Percentiles rank a stretch among this genome's conserved stretches.
Evolutionary conservation across 164 flowering plant genomes (phyloP).

Genomic region (Vitis amurensis): DNA sequence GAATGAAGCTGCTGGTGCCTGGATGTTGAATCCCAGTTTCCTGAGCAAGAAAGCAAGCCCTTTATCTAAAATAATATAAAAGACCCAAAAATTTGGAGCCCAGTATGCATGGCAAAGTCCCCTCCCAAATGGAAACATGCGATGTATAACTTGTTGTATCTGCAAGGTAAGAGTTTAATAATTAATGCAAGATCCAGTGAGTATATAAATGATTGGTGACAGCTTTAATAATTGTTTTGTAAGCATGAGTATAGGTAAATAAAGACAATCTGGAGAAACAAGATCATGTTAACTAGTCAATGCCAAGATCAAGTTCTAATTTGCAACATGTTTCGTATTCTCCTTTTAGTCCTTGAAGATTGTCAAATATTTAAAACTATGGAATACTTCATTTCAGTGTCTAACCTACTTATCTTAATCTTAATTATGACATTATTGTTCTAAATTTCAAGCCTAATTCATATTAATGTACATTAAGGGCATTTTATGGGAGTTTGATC

Average conservation of each 20-base stretch:
- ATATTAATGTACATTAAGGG: not conserved
- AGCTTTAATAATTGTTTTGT: not conserved
- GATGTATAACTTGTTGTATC: conserved; percentile 77
- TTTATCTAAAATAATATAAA: conserved; percentile 83
- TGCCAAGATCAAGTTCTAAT: no score
- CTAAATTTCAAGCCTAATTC: not conserved
- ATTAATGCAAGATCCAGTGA: conserved; percentile 6
- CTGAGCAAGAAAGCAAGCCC: conserved; percentile 54
- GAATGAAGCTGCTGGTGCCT: conserved; percentile 74
- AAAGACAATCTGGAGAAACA: not conserved
- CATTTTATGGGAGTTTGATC: not conserved
- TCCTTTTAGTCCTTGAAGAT: not conserved
- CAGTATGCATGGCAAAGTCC: conserved; percentile 98
- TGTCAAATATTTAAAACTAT: not conserved
- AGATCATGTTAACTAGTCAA: no score
- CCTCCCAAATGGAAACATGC: conserved; percentile 97
- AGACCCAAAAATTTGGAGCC: conserved; percentile 99
- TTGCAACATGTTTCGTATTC: no score
- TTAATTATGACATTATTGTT: not conserved
- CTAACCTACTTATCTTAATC: not conserved
- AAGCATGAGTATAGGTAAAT: not conserved
- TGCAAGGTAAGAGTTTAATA: conserved; percentile 36
- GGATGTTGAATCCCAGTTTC: conserved; percentile 64
- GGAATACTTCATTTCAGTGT: no score
- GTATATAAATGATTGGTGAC: not conserved